These are phyloP conservation scores for Lactifluus subvellereus DNA, from an alignment of 768 basidiomycete species.

Conservation along the genomic window DNA sequence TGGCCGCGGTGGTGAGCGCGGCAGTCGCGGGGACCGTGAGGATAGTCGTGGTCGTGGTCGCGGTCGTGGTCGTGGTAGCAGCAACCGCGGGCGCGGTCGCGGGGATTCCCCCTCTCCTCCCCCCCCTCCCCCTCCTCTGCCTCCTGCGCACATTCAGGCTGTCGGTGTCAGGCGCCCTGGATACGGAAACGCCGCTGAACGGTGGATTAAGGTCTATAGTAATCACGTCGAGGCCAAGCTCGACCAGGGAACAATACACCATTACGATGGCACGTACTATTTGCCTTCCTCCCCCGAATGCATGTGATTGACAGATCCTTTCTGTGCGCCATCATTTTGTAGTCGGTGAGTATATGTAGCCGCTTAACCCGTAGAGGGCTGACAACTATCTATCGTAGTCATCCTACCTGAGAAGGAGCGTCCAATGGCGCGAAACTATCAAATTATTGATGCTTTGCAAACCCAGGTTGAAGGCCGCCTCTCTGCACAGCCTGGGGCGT, in stretches of 20 bases:
- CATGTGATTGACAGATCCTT: neutral
- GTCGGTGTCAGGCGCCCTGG: conserved; percentile 64
- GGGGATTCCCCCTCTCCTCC: too few relatives aligned
- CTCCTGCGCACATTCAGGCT: conserved; percentile 38
- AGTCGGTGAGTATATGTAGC: conserved; percentile 40
- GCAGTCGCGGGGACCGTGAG: neutral
- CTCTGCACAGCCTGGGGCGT: conserved; percentile 69
- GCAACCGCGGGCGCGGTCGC: neutral
- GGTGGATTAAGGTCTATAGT: conserved; percentile 34
- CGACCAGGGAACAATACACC: conserved; percentile 57
- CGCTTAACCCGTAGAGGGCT: neutral
- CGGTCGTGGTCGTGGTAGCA: neutral
- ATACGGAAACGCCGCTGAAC: conserved; percentile 53
- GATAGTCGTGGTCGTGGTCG: neutral
- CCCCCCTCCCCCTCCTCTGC: conserved; percentile 16
- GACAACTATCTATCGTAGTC: conserved; percentile 41
- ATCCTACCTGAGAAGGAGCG: conserved; percentile 55
- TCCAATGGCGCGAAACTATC: conserved; percentile 61
- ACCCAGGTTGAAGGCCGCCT: conserved; percentile 47
- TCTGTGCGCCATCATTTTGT: neutral
- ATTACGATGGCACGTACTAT: conserved; percentile 63
- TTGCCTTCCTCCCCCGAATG: neutral
- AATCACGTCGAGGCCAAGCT: conserved; percentile 64
- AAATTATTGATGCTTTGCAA: conserved; percentile 61
- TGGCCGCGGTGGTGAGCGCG: conserved; percentile 16